Evolutionary conservation across 2,329 filamentous ascomycete genomes (phyloP).

Genomic region (Fusarium avenaceum): DNA sequence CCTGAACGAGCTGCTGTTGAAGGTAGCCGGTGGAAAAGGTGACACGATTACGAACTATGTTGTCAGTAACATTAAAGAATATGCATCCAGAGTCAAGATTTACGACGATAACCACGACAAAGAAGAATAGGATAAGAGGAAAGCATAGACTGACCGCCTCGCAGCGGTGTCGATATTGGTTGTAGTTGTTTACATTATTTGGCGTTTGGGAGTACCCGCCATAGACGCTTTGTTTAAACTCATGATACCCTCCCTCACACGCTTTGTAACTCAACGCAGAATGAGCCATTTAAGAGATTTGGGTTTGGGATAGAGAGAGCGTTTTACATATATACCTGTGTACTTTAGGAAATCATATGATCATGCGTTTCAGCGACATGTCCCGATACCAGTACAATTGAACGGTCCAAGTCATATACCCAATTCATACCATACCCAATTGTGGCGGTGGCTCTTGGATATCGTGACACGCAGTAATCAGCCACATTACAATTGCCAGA

Average conservation of each 20-base stretch:
- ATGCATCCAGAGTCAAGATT: constrained; percentile 86
- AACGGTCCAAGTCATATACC: neutral
- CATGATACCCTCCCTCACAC: constrained; percentile 43
- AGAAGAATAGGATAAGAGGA: constrained; percentile 64
- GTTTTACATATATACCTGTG: neutral
- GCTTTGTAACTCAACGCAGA: constrained; percentile 30
- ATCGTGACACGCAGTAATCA: constrained; percentile 3
- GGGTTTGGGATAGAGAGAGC: constrained; percentile 3
- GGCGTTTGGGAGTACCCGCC: constrained; percentile 45
- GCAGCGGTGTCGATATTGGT: constrained; percentile 19
- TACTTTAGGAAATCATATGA: neutral
- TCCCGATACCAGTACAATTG: neutral
- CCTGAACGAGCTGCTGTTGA: constrained; percentile 90
- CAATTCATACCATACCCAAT: neutral
- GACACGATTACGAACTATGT: constrained; percentile 82
- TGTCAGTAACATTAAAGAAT: constrained; percentile 84
- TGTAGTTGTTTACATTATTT: constrained; percentile 27
- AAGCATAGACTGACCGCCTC: constrained; percentile 36
- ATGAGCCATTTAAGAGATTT: constrained; percentile 16
- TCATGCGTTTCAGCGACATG: neutral
- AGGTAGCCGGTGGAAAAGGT: constrained; percentile 87
- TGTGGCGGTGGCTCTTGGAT: constrained; percentile 10
- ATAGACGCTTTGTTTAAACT: constrained; percentile 34
- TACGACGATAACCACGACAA: constrained; percentile 70
- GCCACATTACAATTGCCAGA: constrained; percentile 19